Percentiles rank a stretch among this genome's conserved stretches.
phyloP scores from a whole-genome alignment of 805 yeast species.

The Candida stauntonica region DNA sequence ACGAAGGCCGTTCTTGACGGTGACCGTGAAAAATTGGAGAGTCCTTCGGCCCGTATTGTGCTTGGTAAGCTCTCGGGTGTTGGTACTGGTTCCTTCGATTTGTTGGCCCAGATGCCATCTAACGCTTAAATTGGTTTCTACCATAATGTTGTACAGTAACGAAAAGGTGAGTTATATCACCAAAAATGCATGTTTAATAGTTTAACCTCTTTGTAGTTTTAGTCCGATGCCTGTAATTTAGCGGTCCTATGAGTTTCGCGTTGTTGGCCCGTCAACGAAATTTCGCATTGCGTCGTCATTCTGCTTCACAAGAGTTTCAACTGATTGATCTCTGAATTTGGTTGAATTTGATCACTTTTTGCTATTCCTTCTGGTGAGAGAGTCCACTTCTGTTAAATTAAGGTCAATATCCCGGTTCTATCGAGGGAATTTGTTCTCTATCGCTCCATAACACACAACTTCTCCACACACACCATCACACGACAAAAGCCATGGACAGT shows the following conservation, averaged over 20 bases:
- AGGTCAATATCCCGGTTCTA: too few species aligned
- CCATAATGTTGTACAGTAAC: neutral
- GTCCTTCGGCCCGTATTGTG: slow-evolving; percentile 92
- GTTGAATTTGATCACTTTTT: too few species aligned
- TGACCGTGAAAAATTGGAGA: slow-evolving; percentile 79
- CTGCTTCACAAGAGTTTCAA: too few species aligned
- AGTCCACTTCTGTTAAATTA: too few species aligned
- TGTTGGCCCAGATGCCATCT: slow-evolving; percentile 41
- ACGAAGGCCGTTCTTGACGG: slow-evolving; percentile 94
- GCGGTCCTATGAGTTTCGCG: neutral
- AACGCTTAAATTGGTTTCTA: slow-evolving; percentile 12
- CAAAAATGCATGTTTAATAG: neutral
- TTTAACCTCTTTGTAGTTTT: neutral
- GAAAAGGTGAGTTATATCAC: neutral
- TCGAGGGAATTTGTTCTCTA: too few species aligned
- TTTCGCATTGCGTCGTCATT: neutral
- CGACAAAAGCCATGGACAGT: neutral
- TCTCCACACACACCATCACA: too few species aligned
- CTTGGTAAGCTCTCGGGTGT: slow-evolving; percentile 85
- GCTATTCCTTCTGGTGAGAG: too few species aligned
- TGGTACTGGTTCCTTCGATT: slow-evolving; percentile 96
- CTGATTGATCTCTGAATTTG: too few species aligned
- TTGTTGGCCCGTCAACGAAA: neutral
- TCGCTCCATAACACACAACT: too few species aligned
- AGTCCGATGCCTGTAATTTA: neutral